A percentile compares a stretch with the other conserved stretches of the same genome.
phyloP scores from a whole-genome alignment of 1,284 basidiomycete species.

The Stereum hirsutum region DNA sequence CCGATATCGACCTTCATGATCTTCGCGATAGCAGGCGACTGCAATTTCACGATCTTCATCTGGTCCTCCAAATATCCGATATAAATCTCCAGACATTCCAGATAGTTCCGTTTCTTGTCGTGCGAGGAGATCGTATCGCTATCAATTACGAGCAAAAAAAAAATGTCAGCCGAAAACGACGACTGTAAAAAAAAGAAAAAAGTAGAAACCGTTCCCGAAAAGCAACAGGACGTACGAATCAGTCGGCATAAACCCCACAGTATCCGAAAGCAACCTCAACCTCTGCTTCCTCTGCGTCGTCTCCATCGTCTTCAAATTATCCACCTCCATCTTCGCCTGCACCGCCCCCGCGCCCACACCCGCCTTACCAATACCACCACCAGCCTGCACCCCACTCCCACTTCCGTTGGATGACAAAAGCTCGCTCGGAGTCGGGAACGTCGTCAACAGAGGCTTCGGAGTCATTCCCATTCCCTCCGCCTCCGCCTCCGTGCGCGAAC shows the following conservation, averaged over 20 bases:
- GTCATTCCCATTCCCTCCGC: too few relatives aligned
- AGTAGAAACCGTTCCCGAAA: too few relatives aligned
- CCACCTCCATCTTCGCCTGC: conserved; percentile 7
- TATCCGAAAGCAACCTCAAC: conserved; percentile 40
- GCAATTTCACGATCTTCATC: conserved; percentile 40
- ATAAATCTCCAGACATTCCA: conserved; percentile 65
- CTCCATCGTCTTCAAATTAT: conserved; percentile 16
- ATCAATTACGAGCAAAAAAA: neutral
- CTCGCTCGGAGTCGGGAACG: conserved; percentile 59
- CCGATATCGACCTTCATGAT: too few relatives aligned
- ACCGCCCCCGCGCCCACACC: conserved; percentile 1
- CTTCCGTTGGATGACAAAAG: conserved; percentile 36
- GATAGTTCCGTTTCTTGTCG: conserved; percentile 65
- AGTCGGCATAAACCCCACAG: conserved; percentile 45
- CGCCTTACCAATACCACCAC: conserved; percentile 9
- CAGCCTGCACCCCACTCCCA: conserved; percentile 8
- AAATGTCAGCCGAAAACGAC: neutral
- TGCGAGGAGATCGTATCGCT: conserved; percentile 66
- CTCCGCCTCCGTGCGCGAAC: too few relatives aligned
- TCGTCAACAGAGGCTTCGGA: too few relatives aligned
- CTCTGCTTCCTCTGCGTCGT: conserved; percentile 44
- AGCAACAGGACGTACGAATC: conserved; percentile 61
- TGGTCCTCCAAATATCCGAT: conserved; percentile 56
- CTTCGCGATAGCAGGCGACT: too few relatives aligned
- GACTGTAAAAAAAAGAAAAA: neutral